Percentiles rank a stretch among this genome's conserved stretches.
phyloP scores from a whole-genome alignment of 73 alveolate species.

The Paraurostyla sp. region DNA sequence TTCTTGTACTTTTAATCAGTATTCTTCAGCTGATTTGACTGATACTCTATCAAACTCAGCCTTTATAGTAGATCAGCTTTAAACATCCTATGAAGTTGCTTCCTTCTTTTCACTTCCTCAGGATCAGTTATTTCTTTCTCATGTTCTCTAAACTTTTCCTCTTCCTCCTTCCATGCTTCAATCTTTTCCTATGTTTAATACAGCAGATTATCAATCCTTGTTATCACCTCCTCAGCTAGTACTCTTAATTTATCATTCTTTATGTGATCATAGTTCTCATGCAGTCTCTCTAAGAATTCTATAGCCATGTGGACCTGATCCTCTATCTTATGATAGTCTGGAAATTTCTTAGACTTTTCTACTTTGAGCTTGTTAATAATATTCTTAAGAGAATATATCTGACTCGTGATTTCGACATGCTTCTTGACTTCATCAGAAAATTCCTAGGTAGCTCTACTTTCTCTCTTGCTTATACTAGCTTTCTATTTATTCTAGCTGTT shows the following conservation, averaged over 20 bases:
- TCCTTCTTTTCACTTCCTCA: background rate
- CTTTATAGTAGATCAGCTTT: conserved; percentile 1
- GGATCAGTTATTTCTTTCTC: no score
- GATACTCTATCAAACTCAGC: background rate
- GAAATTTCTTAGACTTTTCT: background rate
- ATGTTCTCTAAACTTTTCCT: background rate
- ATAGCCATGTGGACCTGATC: conserved; percentile 28
- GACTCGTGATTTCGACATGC: conserved; percentile 12
- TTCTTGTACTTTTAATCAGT: background rate
- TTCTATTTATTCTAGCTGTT: no score
- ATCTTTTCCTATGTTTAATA: background rate
- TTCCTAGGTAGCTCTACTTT: background rate
- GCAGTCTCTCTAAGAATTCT: background rate
- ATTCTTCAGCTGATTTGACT: conserved; percentile 17
- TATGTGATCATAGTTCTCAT: background rate
- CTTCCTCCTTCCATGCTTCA: background rate
- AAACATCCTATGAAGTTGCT: background rate
- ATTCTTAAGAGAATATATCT: background rate
- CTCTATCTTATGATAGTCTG: background rate
- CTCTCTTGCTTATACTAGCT: no score
- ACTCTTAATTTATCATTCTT: background rate
- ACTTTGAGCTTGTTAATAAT: background rate
- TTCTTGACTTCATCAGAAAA: conserved; percentile 7
- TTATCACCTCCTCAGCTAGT: background rate
- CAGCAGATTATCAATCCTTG: conserved; percentile 20